These are phyloP conservation scores for Buddleja alternifolia DNA, from an alignment of 257 asterid species.

Conservation along the genomic window DNA sequence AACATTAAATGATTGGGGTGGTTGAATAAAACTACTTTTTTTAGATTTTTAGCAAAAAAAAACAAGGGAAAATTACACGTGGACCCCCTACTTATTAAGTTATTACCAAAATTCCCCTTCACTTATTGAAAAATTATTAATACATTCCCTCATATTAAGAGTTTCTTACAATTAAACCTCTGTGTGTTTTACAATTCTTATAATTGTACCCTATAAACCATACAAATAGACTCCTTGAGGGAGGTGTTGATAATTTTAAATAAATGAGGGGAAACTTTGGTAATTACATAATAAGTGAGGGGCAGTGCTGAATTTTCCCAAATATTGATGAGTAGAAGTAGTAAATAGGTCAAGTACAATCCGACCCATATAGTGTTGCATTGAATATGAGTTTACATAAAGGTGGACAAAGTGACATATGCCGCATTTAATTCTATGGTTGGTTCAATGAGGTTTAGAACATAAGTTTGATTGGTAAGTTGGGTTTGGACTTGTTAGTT, in stretches of 20 bases:
- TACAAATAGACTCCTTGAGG: no score
- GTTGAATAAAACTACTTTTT: constrained; percentile 33
- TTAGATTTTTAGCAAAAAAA: constrained; percentile 12
- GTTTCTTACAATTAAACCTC: no score
- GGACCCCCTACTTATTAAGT: no score
- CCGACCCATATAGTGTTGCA: constrained; percentile 28
- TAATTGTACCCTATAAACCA: no score
- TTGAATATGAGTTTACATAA: constrained; percentile 13
- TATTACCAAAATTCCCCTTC: no score
- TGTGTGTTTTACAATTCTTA: no score
- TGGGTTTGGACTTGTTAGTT: constrained; percentile 35
- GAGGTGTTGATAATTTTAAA: no score
- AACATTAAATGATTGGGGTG: constrained; percentile 45
- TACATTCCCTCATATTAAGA: no score
- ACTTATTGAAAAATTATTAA: no score
- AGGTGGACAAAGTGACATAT: constrained; percentile 18
- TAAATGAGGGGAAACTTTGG: no score
- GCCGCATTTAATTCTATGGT: constrained; percentile 37
- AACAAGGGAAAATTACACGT: neutral
- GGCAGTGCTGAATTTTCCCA: no score
- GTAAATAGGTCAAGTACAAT: constrained; percentile 16
- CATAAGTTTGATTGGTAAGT: constrained; percentile 35
- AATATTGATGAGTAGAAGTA: neutral
- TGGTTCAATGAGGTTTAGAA: constrained; percentile 37
- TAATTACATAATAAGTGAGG: no score